Base-by-base conservation (phyloP, 169 alveolate genomes). In the Plasmodium inui region DNA sequence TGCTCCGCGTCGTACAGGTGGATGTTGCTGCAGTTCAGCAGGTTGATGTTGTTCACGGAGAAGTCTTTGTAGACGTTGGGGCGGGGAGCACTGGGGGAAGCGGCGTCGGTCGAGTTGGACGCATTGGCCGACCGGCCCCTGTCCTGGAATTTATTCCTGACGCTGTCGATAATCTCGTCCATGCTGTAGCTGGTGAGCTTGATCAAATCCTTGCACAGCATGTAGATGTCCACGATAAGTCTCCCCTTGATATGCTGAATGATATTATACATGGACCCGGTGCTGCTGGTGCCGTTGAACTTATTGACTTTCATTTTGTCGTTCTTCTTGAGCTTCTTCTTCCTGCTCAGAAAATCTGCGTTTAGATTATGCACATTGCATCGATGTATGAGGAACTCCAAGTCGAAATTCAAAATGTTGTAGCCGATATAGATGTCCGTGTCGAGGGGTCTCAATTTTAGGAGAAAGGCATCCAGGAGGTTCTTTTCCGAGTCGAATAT, bases 251-350 rank as follows among this genome's bases (percentile, higher is more conserved):
- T 82, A 37, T 90, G 70, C 17, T 90, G 90, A 8, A 79, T 50
- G 0, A 90, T 90, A 9, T 90, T 90, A 44, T 90, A 90, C 76
- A 90, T 90, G 0, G 95, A 90, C 0, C 95, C 95, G 0, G 95
- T 90, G 28, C 95, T 90, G n/a, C 73, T 81, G 0, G 95, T 81
- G 0, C 92, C 95, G n/a, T 74, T 90, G 39, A 90, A 90, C 34
- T 90, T 90, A 37, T 90, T 90, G 6, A 90, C 95, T 46, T 90
- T 90, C 95, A 90, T 90, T 70, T 67, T 81, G n/a, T 90, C 95
- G 22, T 80, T 80, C 53, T 90, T 90, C 32, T 57, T 90, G 9
- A 90, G 50, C 73, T 90, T 90, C 46, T 90, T 90, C 46, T 90
- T 90, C 57, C 95, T 80, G 34, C 95, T 90, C 12, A 90, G 39